Evolutionary conservation across 768 basidiomycete species (phyloP).

Genomic region (Pleurotus djamor): DNA sequence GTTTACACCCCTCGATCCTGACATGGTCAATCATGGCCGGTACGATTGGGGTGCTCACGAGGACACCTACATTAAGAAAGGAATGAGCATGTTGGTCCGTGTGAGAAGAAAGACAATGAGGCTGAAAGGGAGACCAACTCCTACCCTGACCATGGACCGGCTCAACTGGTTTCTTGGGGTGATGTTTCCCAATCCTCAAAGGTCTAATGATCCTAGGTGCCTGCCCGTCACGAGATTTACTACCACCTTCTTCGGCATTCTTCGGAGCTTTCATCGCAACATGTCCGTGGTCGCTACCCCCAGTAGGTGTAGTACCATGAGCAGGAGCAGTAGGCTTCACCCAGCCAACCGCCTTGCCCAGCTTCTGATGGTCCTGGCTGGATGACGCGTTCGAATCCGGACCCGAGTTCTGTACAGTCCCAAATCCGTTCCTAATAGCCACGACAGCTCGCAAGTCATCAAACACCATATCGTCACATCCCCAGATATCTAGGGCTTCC

Average conservation of each 20-base stretch:
- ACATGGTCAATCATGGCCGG: constrained; percentile 37
- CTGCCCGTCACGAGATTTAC: neutral
- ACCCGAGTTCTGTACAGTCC: constrained; percentile 4
- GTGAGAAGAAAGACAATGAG: constrained; percentile 4
- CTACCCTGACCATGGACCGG: neutral
- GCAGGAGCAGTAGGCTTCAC: too few relatives aligned
- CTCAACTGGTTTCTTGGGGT: constrained; percentile 15
- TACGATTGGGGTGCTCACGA: constrained; percentile 27
- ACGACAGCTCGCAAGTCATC: constrained; percentile 32
- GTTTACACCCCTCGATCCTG: constrained; percentile 37
- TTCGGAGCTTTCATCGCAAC: constrained; percentile 8
- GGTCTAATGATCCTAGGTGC: constrained; percentile 31
- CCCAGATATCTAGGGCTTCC: constrained; percentile 50
- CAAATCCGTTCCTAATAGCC: constrained; percentile 27
- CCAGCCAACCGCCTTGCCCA: neutral
- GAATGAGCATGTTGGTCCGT: constrained; percentile 15
- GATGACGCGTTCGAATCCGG: constrained; percentile 7
- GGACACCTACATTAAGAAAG: constrained; percentile 30
- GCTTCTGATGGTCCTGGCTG: neutral
- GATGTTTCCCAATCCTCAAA: constrained; percentile 23
- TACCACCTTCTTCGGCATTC: constrained; percentile 4
- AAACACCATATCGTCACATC: constrained; percentile 42
- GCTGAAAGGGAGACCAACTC: neutral
- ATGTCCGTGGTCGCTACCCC: neutral
- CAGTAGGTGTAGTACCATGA: neutral